Evolutionary conservation across 225 moss, liverwort and hornwort species (phyloP).

Genomic region (Bryoerythrophyllum caledonicum): DNA sequence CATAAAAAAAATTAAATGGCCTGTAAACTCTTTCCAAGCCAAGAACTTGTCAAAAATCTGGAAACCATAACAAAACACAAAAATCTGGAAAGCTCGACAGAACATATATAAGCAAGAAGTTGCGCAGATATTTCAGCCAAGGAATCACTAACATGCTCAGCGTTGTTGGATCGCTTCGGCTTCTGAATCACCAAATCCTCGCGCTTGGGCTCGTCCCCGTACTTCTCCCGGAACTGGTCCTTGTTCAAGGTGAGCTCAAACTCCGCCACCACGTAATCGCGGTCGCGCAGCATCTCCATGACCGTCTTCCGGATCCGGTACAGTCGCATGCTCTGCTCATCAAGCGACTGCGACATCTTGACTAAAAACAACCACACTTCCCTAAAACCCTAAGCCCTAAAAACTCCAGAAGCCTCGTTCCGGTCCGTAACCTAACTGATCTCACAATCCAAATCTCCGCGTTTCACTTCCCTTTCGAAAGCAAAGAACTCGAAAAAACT

Average conservation of each 20-base stretch:
- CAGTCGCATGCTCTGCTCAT: slow-evolving; percentile 58
- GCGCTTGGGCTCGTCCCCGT: slow-evolving; percentile 70
- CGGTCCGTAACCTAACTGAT: not conserved
- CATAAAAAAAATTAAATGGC: not conserved
- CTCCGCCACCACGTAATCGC: slow-evolving; percentile 65
- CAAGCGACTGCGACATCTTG: slow-evolving; percentile 56
- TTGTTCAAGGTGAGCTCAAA: slow-evolving; percentile 55
- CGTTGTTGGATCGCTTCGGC: slow-evolving; percentile 50
- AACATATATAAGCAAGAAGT: not conserved
- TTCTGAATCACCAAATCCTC: slow-evolving; percentile 62
- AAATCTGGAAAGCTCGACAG: not conserved
- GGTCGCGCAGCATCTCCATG: slow-evolving; percentile 80
- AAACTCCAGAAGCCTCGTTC: not conserved
- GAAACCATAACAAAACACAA: not conserved
- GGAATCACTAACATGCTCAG: slow-evolving; percentile 51
- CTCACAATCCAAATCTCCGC: not conserved
- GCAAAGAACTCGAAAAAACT: not conserved
- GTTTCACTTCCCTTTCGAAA: too few species aligned
- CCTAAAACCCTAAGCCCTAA: not conserved
- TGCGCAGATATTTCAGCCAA: not conserved
- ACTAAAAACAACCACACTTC: not conserved
- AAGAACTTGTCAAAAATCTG: not conserved
- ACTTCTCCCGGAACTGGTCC: slow-evolving; percentile 69
- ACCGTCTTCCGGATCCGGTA: slow-evolving; percentile 73
- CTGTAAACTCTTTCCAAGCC: not conserved